Evolutionary conservation across 495 filamentous ascomycete species (phyloP), one percentile per base, ranked within the genome.

Genomic region (Aspergillus bridgeri): DNA sequence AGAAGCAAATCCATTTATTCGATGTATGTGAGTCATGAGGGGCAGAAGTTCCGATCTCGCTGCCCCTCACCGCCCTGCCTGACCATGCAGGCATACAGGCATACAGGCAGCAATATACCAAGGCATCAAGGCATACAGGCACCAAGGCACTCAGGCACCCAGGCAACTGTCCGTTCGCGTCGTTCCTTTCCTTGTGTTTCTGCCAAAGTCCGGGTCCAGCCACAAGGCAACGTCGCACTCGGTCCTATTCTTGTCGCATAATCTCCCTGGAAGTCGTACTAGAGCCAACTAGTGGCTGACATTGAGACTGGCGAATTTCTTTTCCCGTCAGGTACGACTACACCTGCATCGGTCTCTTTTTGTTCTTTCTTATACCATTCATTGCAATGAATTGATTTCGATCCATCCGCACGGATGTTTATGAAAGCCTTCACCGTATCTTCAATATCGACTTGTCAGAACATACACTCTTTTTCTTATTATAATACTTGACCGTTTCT

Each of bases 1-100:
- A 57, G 55, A 42, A 33, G 46, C 55, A 59, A 38, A 21, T 43
- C 23, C 38, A 19, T 52, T 15, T 42, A 21, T 52, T 21, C 0
- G 21, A 11, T 23, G 29, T 23, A 47, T 42, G 60, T 56, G 60
- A 56, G 56, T 48, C 56, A 62, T 56, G 21, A 44, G 47, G 53
- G 43, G 48, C 19, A 48, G 58, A 60, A 58, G 51, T 60, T 58
- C 61, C 61, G 61, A 64, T 60, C 55, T 63, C 61, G 61, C 61
- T 52, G 33, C 52, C 53, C 45, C 44, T 42, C 44, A 56, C 22
- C 15, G 23, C 53, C 45, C 1, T 47, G 33, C 33, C 33, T 38
- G 33, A 38, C 9, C 8, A 1, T 4, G 33, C 33, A 38, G 33
- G 33, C 33, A 38, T 38, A 13, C 33, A 38, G 33, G 33, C 33